phyloP scores from a whole-genome alignment of 2,329 filamentous ascomycete genomes.

The Thelonectria blattea region DNA sequence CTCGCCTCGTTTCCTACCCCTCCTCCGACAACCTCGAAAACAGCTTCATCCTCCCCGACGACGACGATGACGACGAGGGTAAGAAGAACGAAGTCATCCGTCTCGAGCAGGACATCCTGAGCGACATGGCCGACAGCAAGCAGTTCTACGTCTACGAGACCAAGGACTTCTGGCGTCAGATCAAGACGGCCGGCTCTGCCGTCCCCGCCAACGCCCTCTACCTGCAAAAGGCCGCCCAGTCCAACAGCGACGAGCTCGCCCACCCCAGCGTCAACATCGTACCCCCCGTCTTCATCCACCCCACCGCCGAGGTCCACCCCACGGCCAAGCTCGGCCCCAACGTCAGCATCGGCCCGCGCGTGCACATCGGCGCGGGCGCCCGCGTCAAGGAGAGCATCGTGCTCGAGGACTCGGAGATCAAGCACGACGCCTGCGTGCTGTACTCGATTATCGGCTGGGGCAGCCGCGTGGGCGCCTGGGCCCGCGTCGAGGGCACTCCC shows the following conservation, averaged over 20 bases:
- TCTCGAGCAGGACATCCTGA: slow-evolving; percentile 94
- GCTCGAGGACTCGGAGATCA: slow-evolving; percentile 92
- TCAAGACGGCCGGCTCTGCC: slow-evolving; percentile 97
- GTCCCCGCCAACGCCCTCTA: slow-evolving; percentile 97
- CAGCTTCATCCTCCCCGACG: slow-evolving; percentile 55
- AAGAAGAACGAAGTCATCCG: slow-evolving; percentile 87
- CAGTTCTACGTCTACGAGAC: slow-evolving; percentile 99
- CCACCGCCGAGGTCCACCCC: slow-evolving; percentile 86
- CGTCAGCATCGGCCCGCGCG: slow-evolving; percentile 93
- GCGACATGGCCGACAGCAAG: slow-evolving; percentile 94
- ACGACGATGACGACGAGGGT: slow-evolving; percentile 75
- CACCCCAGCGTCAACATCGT: slow-evolving; percentile 86
- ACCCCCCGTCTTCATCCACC: slow-evolving; percentile 93
- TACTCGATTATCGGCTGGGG: slow-evolving; percentile 98
- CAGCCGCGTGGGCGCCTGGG: slow-evolving; percentile 96
- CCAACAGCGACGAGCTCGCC: slow-evolving; percentile 77
- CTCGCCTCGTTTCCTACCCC: slow-evolving; percentile 88
- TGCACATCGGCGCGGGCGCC: slow-evolving; percentile 80
- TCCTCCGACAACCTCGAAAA: slow-evolving; percentile 90
- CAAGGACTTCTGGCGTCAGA: slow-evolving; percentile 99
- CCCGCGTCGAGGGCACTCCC: slow-evolving; percentile 93
- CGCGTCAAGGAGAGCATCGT: slow-evolving; percentile 97
- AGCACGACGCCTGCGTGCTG: slow-evolving; percentile 93
- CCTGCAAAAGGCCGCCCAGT: slow-evolving; percentile 90
- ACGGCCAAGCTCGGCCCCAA: slow-evolving; percentile 97